Evolutionary conservation across 225 moss, liverwort and hornwort species (phyloP), one percentile per base, ranked within the genome.

Genomic region (Pseudisothecium myosuroides): DNA sequence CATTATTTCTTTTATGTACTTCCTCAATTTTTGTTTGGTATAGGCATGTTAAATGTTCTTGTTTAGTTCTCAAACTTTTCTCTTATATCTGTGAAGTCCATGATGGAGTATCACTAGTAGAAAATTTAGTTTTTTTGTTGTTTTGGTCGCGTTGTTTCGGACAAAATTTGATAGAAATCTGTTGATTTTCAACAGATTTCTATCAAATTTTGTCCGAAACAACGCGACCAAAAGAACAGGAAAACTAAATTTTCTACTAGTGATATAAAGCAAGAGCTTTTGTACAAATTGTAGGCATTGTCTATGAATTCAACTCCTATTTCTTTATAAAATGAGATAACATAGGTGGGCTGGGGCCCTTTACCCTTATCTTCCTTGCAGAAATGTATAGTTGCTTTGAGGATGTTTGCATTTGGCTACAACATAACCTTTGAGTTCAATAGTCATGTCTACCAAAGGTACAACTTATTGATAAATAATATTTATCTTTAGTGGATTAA

Each of bases 401-500:
- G 0, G n/a, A n/a, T n/a, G n/a, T n/a, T n/a, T 67, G 7, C 1
- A 21, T n/a, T 12, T 4, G 17, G 6, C 14, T 3, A 24, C 2
- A 14, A 39, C 14, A 69, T 24, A 39, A 69, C 14, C 69, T 69
- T 69, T 0, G 0, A 39, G 8, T 14, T 39, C 69, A 39, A 69
- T 39, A 24, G 69, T 69, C 69, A 69, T 69, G 8, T 14, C 6
- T 69, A 39, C 24, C 2, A n/a, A 24, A 39, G 39, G 39, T 23
- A 39, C 23, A n/a, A n/a, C 14, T 69, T 23, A 12, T n/a, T n/a
- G n/a, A n/a, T n/a, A n/a, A n/a, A n/a, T n/a, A 0, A 8, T n/a
- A 68, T 13, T n/a, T n/a, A 68, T n/a, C n/a, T n/a, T 12, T 22
- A n/a, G 2, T 37, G 17, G 10, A 67, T 4, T 67, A 21, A 37